phyloP scores from a whole-genome alignment of 2,329 filamentous ascomycete genomes.

The Pseudogymnoascus sp. region DNA sequence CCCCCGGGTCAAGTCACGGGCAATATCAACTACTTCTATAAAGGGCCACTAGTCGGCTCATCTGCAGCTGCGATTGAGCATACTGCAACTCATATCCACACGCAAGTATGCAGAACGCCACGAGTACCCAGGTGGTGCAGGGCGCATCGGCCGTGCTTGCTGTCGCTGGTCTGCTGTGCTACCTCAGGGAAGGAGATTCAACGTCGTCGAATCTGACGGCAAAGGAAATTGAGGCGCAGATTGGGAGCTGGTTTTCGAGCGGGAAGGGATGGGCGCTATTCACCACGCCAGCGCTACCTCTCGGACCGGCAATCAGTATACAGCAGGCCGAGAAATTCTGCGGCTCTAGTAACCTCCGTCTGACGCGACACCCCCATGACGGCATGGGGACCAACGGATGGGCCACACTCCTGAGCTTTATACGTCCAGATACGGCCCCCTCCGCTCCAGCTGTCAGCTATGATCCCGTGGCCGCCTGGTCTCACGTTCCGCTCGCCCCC shows the following conservation, averaged over 20 bases:
- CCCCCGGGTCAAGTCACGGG: no score
- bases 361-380: slow-evolving; percentile 9
- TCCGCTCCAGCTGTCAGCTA: background rate
- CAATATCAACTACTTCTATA: background rate
- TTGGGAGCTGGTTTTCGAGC: background rate
- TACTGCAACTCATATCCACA: background rate
- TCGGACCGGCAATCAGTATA: slow-evolving; percentile 8
- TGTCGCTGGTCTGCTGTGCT: background rate
- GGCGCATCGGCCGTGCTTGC: background rate
- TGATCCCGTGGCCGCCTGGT: background rate
- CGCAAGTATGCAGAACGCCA: background rate
- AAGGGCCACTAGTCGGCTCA: background rate
- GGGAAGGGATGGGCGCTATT: background rate
- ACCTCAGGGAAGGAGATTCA: background rate
- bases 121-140: background rate
- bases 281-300: background rate
- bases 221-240: background rate
- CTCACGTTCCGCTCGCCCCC: background rate
- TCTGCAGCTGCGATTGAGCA: background rate
- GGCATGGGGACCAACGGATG: slow-evolving; percentile 8
- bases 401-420: slow-evolving; percentile 3
- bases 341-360: slow-evolving; percentile 7
- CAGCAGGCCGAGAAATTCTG: slow-evolving; percentile 11
- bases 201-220: background rate
- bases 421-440: background rate